Conservation (phyloP, 1,139 yeast genomes). For the Tardiomyces blankii region DNA sequence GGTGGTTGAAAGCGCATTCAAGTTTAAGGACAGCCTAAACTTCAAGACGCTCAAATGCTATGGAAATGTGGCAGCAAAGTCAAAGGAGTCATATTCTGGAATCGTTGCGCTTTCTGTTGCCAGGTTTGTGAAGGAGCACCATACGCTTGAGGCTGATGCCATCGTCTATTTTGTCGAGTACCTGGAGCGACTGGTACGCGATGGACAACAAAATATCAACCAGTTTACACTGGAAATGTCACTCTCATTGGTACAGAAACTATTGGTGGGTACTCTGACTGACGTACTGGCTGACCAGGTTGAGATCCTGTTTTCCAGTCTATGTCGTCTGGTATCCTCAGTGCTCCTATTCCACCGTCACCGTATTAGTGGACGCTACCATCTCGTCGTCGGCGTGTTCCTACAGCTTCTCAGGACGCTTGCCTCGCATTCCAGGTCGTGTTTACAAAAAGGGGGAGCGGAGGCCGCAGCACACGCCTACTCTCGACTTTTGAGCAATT, state of each 20-base stretch:
- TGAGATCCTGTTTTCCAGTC: neutral
- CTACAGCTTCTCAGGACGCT: constrained; percentile 34
- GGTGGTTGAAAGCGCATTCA: neutral
- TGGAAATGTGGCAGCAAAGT: neutral
- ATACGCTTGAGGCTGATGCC: neutral
- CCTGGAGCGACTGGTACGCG: neutral
- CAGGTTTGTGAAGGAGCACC: neutral
- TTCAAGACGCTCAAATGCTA: neutral
- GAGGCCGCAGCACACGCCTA: constrained; percentile 33
- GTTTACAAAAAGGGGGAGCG: no score
- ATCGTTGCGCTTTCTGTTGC: neutral
- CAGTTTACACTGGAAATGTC: neutral
- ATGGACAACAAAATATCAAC: neutral
- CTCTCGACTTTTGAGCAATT: constrained; percentile 49
- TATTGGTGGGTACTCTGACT: no score
- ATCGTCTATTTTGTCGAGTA: neutral
- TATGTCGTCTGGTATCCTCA: constrained; percentile 12
- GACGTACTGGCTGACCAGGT: neutral
- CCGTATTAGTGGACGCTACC: constrained; percentile 63
- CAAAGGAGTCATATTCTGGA: neutral
- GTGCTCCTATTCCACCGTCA: constrained; percentile 57
- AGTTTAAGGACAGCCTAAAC: neutral
- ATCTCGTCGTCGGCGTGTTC: constrained; percentile 42
- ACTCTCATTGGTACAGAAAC: neutral
- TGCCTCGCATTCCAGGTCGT: constrained; percentile 5